Percentiles rank a stretch among this genome's conserved stretches.
Evolutionary conservation across 176 grass and related monocot genomes (phyloP).

Genomic region (Zea luxurians): DNA sequence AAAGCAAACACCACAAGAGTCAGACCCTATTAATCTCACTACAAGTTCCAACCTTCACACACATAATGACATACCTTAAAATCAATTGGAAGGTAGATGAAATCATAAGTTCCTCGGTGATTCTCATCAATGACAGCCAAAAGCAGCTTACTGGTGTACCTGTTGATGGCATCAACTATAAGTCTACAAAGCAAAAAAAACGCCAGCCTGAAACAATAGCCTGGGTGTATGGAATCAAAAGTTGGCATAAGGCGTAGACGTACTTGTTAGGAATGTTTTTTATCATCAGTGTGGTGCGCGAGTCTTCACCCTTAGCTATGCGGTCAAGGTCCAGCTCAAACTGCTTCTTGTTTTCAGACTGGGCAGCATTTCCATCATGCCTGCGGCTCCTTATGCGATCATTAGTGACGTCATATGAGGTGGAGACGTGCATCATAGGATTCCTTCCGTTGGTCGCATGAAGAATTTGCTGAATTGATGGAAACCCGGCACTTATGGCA

Average conservation of each 20-base stretch:
- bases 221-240: slow-evolving; percentile 10
- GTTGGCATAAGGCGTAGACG: neutral
- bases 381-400: slow-evolving; percentile 73
- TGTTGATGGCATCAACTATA: slow-evolving; percentile 38
- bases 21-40: slow-evolving; percentile 25
- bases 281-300: slow-evolving; percentile 90
- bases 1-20: slow-evolving; percentile 28
- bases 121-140: slow-evolving; percentile 90
- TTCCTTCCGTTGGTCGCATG: slow-evolving; percentile 47
- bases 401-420: slow-evolving; percentile 61
- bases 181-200: slow-evolving; percentile 11
- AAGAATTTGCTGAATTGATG: slow-evolving; percentile 51
- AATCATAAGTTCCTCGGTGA: slow-evolving; percentile 95
- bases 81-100: slow-evolving; percentile 97
- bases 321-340: slow-evolving; percentile 86
- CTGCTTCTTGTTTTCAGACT: slow-evolving; percentile 71
- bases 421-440: slow-evolving; percentile 49
- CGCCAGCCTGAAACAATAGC: neutral
- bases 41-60: neutral
- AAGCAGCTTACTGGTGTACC: slow-evolving; percentile 91
- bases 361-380: slow-evolving; percentile 59
- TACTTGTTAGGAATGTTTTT: slow-evolving; percentile 99
- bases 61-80: slow-evolving; percentile 67
- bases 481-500: slow-evolving; percentile 46
- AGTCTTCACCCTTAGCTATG: slow-evolving; percentile 72